These are phyloP conservation scores for Elsinoe australis DNA, from an alignment of 2,329 filamentous ascomycete species.

Conservation along the genomic window DNA sequence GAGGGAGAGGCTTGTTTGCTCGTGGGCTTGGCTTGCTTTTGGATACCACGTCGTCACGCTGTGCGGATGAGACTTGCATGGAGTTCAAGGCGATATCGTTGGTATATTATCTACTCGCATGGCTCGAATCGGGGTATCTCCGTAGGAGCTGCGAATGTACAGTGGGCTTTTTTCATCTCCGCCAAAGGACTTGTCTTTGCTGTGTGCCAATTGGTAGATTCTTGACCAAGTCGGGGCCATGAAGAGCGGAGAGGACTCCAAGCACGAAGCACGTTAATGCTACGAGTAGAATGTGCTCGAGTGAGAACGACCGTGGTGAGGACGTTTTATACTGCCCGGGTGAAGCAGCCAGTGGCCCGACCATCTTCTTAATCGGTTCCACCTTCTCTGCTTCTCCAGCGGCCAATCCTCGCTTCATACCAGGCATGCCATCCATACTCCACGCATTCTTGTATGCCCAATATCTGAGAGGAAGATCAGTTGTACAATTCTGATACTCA, in stretches of 20 bases:
- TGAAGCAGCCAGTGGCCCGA: slow-evolving; percentile 30
- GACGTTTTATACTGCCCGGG: slow-evolving; percentile 9
- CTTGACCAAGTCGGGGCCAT: slow-evolving; percentile 1
- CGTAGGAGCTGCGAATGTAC: slow-evolving; percentile 13
- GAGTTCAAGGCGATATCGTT: no score
- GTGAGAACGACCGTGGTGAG: not conserved
- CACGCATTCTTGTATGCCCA: slow-evolving; percentile 40
- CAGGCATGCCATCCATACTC: slow-evolving; percentile 40
- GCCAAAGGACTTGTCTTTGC: not conserved
- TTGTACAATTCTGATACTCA: slow-evolving; percentile 20
- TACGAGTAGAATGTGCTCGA: slow-evolving; percentile 7
- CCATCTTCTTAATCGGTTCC: slow-evolving; percentile 39
- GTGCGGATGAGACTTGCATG: no score
- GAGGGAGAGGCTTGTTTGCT: not conserved
- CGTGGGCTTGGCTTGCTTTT: not conserved
- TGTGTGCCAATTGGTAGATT: not conserved
- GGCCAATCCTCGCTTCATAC: slow-evolving; percentile 35
- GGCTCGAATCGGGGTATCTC: slow-evolving; percentile 15
- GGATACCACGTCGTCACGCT: no score
- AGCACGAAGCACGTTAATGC: slow-evolving; percentile 5
- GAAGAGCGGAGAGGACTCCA: not conserved
- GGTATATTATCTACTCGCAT: no score
- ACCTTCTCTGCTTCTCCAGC: slow-evolving; percentile 30
- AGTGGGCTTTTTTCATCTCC: slow-evolving; percentile 1
- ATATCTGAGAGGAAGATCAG: slow-evolving; percentile 27